Base-by-base conservation (phyloP, 2,329 filamentous ascomycete species). In the Alternaria gaisen region DNA sequence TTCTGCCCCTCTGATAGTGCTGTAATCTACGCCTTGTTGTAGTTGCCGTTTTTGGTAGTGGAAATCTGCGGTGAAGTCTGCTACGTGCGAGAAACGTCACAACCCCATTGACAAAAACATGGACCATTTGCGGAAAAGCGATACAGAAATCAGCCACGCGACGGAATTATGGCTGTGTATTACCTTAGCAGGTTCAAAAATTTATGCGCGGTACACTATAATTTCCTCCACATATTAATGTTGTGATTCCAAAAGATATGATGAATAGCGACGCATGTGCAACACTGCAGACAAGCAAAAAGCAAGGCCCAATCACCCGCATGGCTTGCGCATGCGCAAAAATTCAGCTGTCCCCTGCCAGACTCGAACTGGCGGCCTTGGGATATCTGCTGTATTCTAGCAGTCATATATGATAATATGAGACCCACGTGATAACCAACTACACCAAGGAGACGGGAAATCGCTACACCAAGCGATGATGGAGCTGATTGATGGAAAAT, bases 381-480 rank as follows among this genome's bases (percentile, higher is more conserved):
- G 73, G 73, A 75, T 75, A 53, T 69, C 71, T 64, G 50, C 60
- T 63, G 42, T 53, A 53, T 55, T 30, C 16, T 64, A 72, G 58
- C 56, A 75, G 70, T 76, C 73, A 76, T 70, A 73, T 58, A 24
- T 59, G 60, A 51, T 50, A 56, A 61, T 75, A 74, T 76, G 73
- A 76, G 73, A 76, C 73, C 73, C 67, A 76, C 73, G 72, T 76
- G 72, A 75, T 74, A 74, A 75, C 72, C 73, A 65, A 74, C 73
- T 76, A 76, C 72, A 76, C 73, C 71, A 74, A 76, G 66, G 73
- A 74, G 68, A 71, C 71, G 11, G 28, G 28, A 10, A 42, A 30
- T 53, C 12, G 12, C 38, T 41, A 41, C 18, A 41, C 4, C 18
- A 41, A 40, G 5, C 8, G 18, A 24, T 58, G 36, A 38, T 61